These are phyloP conservation scores for Amanita subjunquillea DNA, from an alignment of 768 basidiomycete species.

Conservation along the genomic window DNA sequence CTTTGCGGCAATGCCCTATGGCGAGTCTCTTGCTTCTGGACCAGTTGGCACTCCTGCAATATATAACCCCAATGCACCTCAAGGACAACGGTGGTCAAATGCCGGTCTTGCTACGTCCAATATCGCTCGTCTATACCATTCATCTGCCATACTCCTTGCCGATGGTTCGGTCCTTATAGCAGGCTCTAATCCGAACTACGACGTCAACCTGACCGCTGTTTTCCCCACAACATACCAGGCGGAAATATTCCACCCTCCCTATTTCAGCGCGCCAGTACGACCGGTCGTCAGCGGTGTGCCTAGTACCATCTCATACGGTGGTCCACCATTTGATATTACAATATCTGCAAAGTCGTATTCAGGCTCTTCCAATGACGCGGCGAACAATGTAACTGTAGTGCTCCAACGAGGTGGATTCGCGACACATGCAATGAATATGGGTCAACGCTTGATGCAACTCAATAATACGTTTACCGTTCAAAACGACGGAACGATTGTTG, in stretches of 20 bases:
- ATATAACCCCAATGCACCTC: conserved; percentile 67
- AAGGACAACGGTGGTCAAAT: conserved; percentile 68
- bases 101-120: conserved; percentile 47
- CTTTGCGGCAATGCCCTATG: conserved; percentile 51
- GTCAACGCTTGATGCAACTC: conserved; percentile 71
- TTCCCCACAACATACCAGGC: conserved; percentile 75
- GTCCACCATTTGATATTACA: conserved; percentile 67
- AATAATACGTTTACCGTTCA: conserved; percentile 80
- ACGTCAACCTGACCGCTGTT: conserved; percentile 50
- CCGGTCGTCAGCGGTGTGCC: conserved; percentile 68
- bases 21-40: conserved; percentile 66
- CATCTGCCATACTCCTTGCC: conserved; percentile 76
- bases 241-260: conserved; percentile 88
- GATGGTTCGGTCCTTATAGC: conserved; percentile 82
- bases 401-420: conserved; percentile 77
- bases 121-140: conserved; percentile 86
- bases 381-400: conserved; percentile 64
- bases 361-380: conserved; percentile 57
- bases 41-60: conserved; percentile 75
- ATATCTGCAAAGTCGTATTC: conserved; percentile 57
- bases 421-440: conserved; percentile 85
- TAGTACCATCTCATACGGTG: conserved; percentile 71
- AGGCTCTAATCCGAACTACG: conserved; percentile 89
- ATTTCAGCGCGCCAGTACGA: conserved; percentile 61
- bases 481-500: conserved; percentile 59